Base-by-base conservation (phyloP, 331 rosid species). In the Phaseolus coccineus region DNA sequence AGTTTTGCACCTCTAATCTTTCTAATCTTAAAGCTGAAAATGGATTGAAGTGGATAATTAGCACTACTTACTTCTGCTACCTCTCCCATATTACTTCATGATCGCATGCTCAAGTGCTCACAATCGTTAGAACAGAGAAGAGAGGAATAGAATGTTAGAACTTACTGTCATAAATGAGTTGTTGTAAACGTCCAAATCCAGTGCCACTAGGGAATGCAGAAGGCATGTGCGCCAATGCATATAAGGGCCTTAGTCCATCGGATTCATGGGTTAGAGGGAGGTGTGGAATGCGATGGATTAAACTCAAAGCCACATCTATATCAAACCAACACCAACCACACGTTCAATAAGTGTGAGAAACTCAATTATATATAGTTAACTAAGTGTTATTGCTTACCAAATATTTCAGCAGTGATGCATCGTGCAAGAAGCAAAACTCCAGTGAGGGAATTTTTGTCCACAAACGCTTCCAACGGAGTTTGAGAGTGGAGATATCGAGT, bases 211-310 rank as follows among this genome's bases (percentile, higher is more conserved):
- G 81, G 27, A 77, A 77, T n/a, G 47, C 65, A 51, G 55, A 64
- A 51, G 81, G 30, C 65, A 64, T 65, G n/a, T 19, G 4, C 2
- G 73, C 73, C 81, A 77, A 35, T 50, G 81, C 81, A 6, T 77
- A 47, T 4, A 76, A 63, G 12, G 80, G 73, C 2, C 44, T 51
- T 5, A 50, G 50, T 4, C 22, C 39, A 3, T 33, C 4, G 2
- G 71, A 63, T 63, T 50, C 46, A 5, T 13, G 52, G 3, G 28
- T 44, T 1, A 63, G 80, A 11, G 64, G 80, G 27, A 76, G 9
- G 0, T 12, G 6, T 12, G 48, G 61, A 15, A 25, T 14, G 3
- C 7, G 40, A 15, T 50, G 73, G n/a, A 76, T 46, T 47, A 76
- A 33, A 13, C 7, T 33, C 40, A 64, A 64, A 46, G 71, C 79